Evolutionary conservation across 257 asterid genomes (phyloP), one percentile per base, ranked within the genome.

Genomic region (Schizonepeta tenuifolia): DNA sequence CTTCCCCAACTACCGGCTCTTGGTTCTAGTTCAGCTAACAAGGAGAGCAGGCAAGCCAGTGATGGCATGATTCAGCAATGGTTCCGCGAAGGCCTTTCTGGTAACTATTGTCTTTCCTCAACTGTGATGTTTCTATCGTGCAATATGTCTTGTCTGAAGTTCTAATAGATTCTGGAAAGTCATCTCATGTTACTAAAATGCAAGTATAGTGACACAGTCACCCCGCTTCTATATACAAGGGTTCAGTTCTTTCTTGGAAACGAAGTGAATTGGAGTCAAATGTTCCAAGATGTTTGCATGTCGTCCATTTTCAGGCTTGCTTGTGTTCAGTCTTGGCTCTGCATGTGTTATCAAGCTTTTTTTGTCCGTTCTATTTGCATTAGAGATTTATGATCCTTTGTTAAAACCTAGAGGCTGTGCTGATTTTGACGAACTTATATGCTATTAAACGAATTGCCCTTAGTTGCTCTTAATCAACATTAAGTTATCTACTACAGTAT

Each of bases 11-110:
- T 75, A 22, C 81, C 83, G 50, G 90, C 92, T 67, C 82, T 89
- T 75, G 93, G 83, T 43, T 77, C 89, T 68, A 79, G 82, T 74
- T 72, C 90, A 43, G 75, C 61, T 24, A 83, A 78, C 3, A 64
- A 67, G 68, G 96, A 89, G 66, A 70, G 20, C 51, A 67, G 73
- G 72, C 82, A 84, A 40, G 81, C 86, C 53, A 75, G 83, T 73
- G 88, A 86, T 90, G 90, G 90, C 75, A 86, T 76, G 77, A 82
- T 88, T 70, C 98, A 92, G 57, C 85, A 92, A 65, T 92, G 98
- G 98, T 92, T 88, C 88, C 89, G 85, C 31, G 98, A 92, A 83
- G 96, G 96, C 51, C 87, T 92, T 76, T 86, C 96, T 3, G 98
- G 98, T 92, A 78, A 82, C 58, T 31, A 2, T 31, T 22, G 33